A percentile compares a stretch with the other conserved stretches of the same genome.
These are phyloP conservation scores for Monosporascus sp. DNA, from an alignment of 2,329 filamentous ascomycete genomes.

Conservation along the genomic window DNA sequence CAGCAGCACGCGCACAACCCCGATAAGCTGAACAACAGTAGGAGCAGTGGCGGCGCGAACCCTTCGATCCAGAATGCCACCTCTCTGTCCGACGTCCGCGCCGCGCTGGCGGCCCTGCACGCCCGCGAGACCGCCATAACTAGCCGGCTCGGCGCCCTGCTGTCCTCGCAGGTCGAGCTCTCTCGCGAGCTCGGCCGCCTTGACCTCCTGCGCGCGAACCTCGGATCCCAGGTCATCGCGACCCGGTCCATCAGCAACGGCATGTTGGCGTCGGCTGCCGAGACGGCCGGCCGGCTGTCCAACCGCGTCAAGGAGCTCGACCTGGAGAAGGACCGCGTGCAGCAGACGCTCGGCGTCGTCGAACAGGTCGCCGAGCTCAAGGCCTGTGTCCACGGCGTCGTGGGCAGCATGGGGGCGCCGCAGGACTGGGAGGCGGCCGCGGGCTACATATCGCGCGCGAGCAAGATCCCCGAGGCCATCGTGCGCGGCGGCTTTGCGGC, in stretches of 20 bases:
- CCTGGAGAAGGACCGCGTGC: slow-evolving; percentile 84
- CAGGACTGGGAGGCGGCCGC: slow-evolving; percentile 99
- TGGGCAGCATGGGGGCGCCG: slow-evolving; percentile 93
- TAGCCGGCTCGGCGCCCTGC: slow-evolving; percentile 65
- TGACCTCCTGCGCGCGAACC: slow-evolving; percentile 81
- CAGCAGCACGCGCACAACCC: slow-evolving; percentile 14
- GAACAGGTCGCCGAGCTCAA: slow-evolving; percentile 97
- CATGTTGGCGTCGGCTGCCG: slow-evolving; percentile 82
- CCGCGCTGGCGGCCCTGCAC: slow-evolving; percentile 70
- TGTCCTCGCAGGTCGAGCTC: slow-evolving; percentile 80
- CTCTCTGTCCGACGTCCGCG: slow-evolving; percentile 73
- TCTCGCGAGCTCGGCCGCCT: slow-evolving; percentile 81
- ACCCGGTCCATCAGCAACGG: slow-evolving; percentile 79
- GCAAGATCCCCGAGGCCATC: slow-evolving; percentile 74
- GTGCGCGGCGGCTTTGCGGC: slow-evolving; percentile 81
- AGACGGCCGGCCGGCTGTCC: slow-evolving; percentile 80
- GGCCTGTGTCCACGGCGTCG: slow-evolving; percentile 88
- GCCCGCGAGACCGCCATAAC: slow-evolving; percentile 70
- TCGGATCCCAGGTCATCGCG: slow-evolving; percentile 81
- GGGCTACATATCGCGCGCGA: slow-evolving; percentile 78
- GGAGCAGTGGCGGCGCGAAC: slow-evolving; percentile 10
- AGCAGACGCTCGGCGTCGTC: slow-evolving; percentile 83
- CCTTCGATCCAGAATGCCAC: slow-evolving; percentile 61
- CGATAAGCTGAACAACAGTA: slow-evolving; percentile 22
- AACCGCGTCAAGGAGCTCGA: slow-evolving; percentile 83